Conservation (phyloP, 352 stramenopile genomes). For the Globisporangium megalacanthum region DNA sequence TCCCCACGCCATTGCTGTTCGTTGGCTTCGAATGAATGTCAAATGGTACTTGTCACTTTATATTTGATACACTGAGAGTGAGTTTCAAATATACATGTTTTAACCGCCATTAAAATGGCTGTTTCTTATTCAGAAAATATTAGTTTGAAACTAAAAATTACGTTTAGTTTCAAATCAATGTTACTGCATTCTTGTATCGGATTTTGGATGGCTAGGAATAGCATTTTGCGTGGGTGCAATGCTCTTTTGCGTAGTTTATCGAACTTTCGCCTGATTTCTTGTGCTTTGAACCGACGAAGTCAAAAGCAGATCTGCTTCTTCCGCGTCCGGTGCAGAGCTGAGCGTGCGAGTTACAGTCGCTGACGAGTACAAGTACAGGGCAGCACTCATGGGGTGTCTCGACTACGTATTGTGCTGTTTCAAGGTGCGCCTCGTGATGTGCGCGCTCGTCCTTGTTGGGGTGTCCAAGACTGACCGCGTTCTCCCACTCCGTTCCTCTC, state of each 20-base stretch:
- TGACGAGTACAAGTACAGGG: not conserved
- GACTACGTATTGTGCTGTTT: constrained; percentile 64
- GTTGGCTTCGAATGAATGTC: not conserved
- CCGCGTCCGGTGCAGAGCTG: too few relatives aligned
- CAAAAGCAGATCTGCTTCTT: constrained; percentile 2
- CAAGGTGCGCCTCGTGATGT: constrained; percentile 23
- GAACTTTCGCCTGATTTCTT: not conserved
- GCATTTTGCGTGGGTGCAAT: not conserved
- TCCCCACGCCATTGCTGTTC: constrained; percentile 64
- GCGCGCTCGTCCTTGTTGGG: not conserved
- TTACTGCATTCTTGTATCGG: not conserved
- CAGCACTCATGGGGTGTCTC: constrained; percentile 49
- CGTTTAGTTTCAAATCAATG: not conserved
- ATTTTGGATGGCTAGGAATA: not conserved
- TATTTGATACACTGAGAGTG: too few relatives aligned
- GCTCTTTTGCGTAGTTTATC: not conserved
- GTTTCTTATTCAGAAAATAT: too few relatives aligned
- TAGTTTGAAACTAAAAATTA: too few relatives aligned
- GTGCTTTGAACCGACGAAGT: constrained; percentile 2
- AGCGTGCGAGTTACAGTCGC: not conserved
- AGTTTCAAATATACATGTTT: too few relatives aligned
- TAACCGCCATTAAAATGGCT: too few relatives aligned
- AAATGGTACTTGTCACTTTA: not conserved
- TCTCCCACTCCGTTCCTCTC: not conserved
- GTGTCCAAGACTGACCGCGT: too few relatives aligned